Conservation (phyloP, 352 stramenopile species). For the Pythium scleroteichum region DNA sequence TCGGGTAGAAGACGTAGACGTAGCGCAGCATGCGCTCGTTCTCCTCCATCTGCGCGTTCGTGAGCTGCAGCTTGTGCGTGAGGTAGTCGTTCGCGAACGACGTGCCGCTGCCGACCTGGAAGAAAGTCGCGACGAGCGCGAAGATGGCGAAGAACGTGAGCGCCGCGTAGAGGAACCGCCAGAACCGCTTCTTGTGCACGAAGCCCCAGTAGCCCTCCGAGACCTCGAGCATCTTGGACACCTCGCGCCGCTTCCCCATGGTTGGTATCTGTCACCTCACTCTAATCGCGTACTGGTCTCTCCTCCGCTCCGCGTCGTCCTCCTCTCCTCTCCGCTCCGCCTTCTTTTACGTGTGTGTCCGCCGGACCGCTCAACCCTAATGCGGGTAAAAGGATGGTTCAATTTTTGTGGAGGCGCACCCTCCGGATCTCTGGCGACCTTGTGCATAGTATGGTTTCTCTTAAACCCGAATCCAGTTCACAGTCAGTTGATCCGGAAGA, state of each 20-base stretch:
- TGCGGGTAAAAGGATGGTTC: not conserved
- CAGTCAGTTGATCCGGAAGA: too few relatives aligned
- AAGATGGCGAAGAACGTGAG: conserved; percentile 80
- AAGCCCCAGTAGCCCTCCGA: conserved; percentile 82
- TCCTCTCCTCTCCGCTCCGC: too few relatives aligned
- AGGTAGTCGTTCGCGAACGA: conserved; percentile 49
- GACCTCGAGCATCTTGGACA: conserved; percentile 70
- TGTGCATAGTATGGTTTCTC: too few relatives aligned
- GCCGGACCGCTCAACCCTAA: too few relatives aligned
- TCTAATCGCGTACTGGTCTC: too few relatives aligned
- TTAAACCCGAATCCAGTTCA: not conserved
- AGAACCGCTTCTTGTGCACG: conserved; percentile 74
- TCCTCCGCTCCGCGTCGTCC: too few relatives aligned
- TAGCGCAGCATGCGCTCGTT: conserved; percentile 71
- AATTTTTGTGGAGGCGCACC: not conserved
- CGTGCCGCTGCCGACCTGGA: conserved; percentile 62
- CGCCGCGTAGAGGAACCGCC: conserved; percentile 66
- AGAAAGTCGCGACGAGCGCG: conserved; percentile 74
- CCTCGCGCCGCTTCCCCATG: conserved; percentile 65
- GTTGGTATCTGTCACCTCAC: too few relatives aligned
- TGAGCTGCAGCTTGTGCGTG: conserved; percentile 46
- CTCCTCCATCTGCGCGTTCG: conserved; percentile 61
- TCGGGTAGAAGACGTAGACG: conserved; percentile 77
- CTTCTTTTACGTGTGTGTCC: too few relatives aligned
- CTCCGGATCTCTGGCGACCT: too few relatives aligned